Evolutionary conservation across 1,284 basidiomycete species (phyloP).

Genomic region (Paramarasmius palmivorus): DNA sequence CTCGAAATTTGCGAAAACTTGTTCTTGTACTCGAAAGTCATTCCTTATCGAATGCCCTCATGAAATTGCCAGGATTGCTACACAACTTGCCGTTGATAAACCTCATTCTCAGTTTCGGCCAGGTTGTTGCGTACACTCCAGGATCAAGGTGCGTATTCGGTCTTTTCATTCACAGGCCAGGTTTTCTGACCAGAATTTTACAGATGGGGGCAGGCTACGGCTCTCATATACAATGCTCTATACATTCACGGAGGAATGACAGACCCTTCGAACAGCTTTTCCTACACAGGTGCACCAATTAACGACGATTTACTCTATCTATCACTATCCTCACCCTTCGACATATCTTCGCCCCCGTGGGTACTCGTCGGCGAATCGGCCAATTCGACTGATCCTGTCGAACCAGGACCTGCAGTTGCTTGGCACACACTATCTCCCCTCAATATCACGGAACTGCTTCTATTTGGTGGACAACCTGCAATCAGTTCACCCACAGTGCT

Average conservation of each 20-base stretch:
- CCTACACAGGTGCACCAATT: slow-evolving; percentile 75
- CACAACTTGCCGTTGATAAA: background rate
- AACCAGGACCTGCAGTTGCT: slow-evolving; percentile 63
- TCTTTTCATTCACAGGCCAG: background rate
- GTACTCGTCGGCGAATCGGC: slow-evolving; percentile 48
- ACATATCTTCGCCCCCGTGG: slow-evolving; percentile 67
- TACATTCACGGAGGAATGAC: slow-evolving; percentile 80
- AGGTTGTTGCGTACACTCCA: slow-evolving; percentile 21
- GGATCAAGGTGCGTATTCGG: slow-evolving; percentile 21
- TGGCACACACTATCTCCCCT: slow-evolving; percentile 80
- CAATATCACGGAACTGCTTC: slow-evolving; percentile 51
- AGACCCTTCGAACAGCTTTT: slow-evolving; percentile 65
- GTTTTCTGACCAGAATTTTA: background rate
- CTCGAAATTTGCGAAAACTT: background rate
- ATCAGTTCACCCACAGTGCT: slow-evolving; percentile 53
- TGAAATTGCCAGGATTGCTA: background rate
- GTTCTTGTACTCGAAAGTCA: background rate
- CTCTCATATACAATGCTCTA: slow-evolving; percentile 60
- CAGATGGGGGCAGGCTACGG: slow-evolving; percentile 83
- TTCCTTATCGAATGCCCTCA: background rate
- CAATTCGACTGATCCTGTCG: slow-evolving; percentile 33
- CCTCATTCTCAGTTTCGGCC: slow-evolving; percentile 1
- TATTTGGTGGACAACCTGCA: slow-evolving; percentile 77
- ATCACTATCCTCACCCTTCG: slow-evolving; percentile 62
- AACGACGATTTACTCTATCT: slow-evolving; percentile 70